Evolutionary conservation across 331 rosid genomes (phyloP).

Genomic region (Spiraea crenata): DNA sequence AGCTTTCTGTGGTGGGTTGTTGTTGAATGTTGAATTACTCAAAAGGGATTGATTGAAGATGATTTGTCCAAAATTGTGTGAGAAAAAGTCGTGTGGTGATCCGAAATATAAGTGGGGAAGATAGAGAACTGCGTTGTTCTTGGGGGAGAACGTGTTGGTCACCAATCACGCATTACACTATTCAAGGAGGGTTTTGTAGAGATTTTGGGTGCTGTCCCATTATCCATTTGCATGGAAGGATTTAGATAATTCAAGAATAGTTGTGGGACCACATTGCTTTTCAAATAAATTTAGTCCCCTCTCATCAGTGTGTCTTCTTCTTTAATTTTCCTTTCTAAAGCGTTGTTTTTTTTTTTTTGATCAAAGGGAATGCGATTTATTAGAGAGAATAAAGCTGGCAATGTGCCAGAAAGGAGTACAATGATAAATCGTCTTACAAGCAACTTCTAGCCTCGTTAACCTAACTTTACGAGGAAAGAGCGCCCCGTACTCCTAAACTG

Average conservation of each 20-base stretch:
- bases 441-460: too few species aligned
- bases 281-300: neutral
- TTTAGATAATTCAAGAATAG: neutral
- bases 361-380: too few species aligned
- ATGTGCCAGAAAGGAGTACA: too few species aligned
- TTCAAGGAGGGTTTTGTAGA: conserved; percentile 3
- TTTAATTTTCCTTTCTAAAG: neutral
- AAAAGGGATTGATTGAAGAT: conserved; percentile 16
- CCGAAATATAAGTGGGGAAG: conserved; percentile 43
- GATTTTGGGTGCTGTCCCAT: conserved; percentile 4
- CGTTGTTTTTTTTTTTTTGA: too few species aligned
- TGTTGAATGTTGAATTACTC: conserved; percentile 30
- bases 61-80: conserved; percentile 1
- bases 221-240: too few species aligned
- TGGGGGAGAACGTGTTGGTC: conserved; percentile 30
- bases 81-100: conserved; percentile 57
- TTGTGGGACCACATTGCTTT: neutral
- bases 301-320: neutral
- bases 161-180: conserved; percentile 11
- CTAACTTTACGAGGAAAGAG: too few species aligned
- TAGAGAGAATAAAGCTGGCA: too few species aligned
- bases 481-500: too few species aligned
- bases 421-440: too few species aligned
- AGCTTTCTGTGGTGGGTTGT: conserved; percentile 42
- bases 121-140: neutral